Percentiles rank a stretch among this genome's conserved stretches.
Conservation (phyloP, 2,329 filamentous ascomycete genomes). For the Claviceps arundinis region DNA sequence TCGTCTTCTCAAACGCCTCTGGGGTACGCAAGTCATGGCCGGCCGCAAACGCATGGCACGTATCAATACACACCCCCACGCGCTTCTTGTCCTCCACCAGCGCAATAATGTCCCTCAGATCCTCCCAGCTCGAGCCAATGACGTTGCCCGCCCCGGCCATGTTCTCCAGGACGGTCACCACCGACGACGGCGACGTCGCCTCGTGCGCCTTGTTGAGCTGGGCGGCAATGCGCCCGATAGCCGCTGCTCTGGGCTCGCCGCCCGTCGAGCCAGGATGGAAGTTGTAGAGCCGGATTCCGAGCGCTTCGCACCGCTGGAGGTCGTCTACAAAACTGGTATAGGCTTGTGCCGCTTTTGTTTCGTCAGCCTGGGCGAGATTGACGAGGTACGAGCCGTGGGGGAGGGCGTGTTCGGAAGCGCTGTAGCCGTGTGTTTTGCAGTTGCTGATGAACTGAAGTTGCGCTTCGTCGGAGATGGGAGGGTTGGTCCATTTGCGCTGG, state of each 20-base stretch:
- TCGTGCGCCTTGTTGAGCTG: constrained; percentile 73
- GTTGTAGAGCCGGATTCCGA: constrained; percentile 90
- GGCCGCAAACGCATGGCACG: constrained; percentile 89
- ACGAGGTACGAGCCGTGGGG: constrained; percentile 95
- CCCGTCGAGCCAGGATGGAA: constrained; percentile 87
- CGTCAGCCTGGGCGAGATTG: constrained; percentile 79
- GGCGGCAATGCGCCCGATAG: constrained; percentile 64
- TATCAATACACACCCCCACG: constrained; percentile 91
- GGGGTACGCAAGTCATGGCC: constrained; percentile 80
- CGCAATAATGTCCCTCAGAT: constrained; percentile 73
- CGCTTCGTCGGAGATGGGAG: constrained; percentile 56
- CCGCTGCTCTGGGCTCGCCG: constrained; percentile 50
- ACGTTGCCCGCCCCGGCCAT: constrained; percentile 89
- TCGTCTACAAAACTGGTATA: constrained; percentile 83
- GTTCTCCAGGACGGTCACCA: constrained; percentile 82
- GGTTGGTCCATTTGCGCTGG: constrained; percentile 87
- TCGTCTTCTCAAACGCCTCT: constrained; percentile 56
- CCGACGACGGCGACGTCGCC: constrained; percentile 47
- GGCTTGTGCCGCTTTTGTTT: constrained; percentile 69
- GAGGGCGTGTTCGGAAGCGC: constrained; percentile 59
- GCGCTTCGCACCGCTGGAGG: constrained; percentile 65
- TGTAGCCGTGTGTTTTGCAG: constrained; percentile 58
- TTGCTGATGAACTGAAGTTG: constrained; percentile 55
- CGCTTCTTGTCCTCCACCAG: constrained; percentile 67
- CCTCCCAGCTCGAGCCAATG: constrained; percentile 73